Base-by-base conservation (phyloP, 148 eudicot species). In the Cornus kousa region DNA sequence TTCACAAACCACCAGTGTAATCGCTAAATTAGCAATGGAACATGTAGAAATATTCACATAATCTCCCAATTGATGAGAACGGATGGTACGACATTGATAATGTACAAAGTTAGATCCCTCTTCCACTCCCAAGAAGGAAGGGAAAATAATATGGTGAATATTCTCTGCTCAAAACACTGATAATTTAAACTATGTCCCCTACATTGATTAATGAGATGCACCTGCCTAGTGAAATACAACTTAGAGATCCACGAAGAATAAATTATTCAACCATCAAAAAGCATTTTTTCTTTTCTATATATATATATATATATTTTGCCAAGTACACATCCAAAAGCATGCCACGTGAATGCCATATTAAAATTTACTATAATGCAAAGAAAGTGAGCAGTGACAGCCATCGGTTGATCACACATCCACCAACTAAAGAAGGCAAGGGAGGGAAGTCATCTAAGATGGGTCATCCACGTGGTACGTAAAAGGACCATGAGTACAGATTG, bases 221-320 rank as follows among this genome's bases (percentile, higher is more conserved):
- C n/a, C 73, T 69, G 55, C 35, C 9, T 66, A 78, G 19, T 14
- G 43, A 28, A 77, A 20, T 24, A 35, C 37, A 69, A 43, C 68
- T 69, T 71, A 55, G 80, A 78, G 80, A 78, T 78, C 74, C 59
- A 67, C 74, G 17, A 22, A 70, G 17, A 57, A 31, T 77, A 68
- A 48, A 46, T 22, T 43, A 77, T 48, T 28, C 65, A 23, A 68
- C 24, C 9, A 31, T 28, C 28, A 28, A 28, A 28, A 28, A 28
- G 28, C 28, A 28, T 28, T 28, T 28, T 28, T 28, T 28, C 28
- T 28, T 28, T 28, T 28, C 28, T 28, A 0, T 28, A n/a, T n/a
- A n/a, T n/a, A n/a, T n/a, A n/a, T n/a, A n/a, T n/a, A n/a, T n/a
- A n/a, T n/a, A n/a, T 28, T 28, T 28, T 28, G 28, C 28, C 28